Evolutionary conservation across 2,329 filamentous ascomycete species (phyloP).

Genomic region (Lanzia echinophila): DNA sequence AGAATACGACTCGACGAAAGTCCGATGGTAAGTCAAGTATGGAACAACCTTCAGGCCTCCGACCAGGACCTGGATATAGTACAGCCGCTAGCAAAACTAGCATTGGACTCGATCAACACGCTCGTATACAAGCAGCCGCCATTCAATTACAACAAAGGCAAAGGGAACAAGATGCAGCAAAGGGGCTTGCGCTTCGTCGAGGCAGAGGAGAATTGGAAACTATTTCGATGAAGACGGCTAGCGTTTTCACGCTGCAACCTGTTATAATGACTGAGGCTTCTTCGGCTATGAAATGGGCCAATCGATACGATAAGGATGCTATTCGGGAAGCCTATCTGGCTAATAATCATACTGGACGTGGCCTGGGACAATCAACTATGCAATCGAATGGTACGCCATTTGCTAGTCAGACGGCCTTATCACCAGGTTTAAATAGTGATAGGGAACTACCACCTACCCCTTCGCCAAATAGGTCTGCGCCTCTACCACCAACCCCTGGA

Average conservation of each 20-base stretch:
- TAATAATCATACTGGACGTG: constrained; percentile 65
- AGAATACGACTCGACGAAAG: constrained; percentile 57
- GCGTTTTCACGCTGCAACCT: constrained; percentile 81
- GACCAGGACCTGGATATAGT: constrained; percentile 36
- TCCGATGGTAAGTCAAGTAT: constrained; percentile 57
- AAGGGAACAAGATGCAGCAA: constrained; percentile 60
- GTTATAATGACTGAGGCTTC: constrained; percentile 80
- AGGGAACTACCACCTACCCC: constrained; percentile 34
- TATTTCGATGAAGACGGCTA: constrained; percentile 72
- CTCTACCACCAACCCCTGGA: constrained; percentile 19
- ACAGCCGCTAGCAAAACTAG: constrained; percentile 64
- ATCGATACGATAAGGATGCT: constrained; percentile 84
- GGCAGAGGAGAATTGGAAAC: constrained; percentile 50
- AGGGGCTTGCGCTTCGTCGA: constrained; percentile 37
- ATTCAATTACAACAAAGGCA: constrained; percentile 72
- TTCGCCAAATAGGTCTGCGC: constrained; percentile 32
- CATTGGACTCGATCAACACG: constrained; percentile 85
- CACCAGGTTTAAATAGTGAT: constrained; percentile 12
- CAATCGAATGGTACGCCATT: constrained; percentile 33
- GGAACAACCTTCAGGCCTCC: constrained; percentile 37
- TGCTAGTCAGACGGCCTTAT: constrained; percentile 21
- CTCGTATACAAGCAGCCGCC: constrained; percentile 85
- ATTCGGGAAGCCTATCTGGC: constrained; percentile 81
- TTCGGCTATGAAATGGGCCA: constrained; percentile 94
- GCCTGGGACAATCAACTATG: constrained; percentile 43